Base-by-base conservation (phyloP, 495 filamentous ascomycete genomes). In the Penicillium steckii region DNA sequence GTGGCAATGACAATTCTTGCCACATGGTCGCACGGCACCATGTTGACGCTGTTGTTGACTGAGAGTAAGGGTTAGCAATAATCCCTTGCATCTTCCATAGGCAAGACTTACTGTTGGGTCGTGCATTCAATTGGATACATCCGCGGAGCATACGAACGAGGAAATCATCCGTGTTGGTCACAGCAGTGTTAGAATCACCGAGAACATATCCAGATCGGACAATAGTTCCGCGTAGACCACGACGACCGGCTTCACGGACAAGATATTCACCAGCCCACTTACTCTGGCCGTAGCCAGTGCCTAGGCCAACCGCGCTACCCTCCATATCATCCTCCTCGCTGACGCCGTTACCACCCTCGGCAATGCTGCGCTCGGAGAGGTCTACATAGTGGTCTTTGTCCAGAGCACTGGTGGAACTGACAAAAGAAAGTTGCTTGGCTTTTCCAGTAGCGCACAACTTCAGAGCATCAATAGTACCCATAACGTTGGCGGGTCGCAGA, bases 161-260 rank as follows among this genome's bases (percentile, higher is more conserved):
- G 77, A 97, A 97, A 70, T 97, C 93, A 62, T 97, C 93, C 8
- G 87, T 90, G 68, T 86, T 91, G 54, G 83, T 85, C 18, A 86
- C 70, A 13, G 44, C 52, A 13, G 52, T 43, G 9, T 18, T 27
- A 17, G 52, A 44, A 15, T 55, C 52, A 48, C 52, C 94, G 6
- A 86, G 76, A 2, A 97, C 78, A 64, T 97, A 98, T 27, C 93
- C 93, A 10, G 94, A 89, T 3, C 94, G 82, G 33, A 98, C 72
- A 33, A 97, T 81, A 1, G 81, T 81, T 21, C 90, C 91, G 12
- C 70, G 73, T 9, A 98, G 76, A 24, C 94, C 94, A 50, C 90
- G 73, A 44, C 70, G 75, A 17, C 91, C 90, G 24, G 93, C 93
- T 62, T 88, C 89, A 15, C 87, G 78, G 42, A 92, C 81, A 12